phyloP scores from a whole-genome alignment of 2,329 filamentous ascomycete genomes.

The Aspergillus proliferans region DNA sequence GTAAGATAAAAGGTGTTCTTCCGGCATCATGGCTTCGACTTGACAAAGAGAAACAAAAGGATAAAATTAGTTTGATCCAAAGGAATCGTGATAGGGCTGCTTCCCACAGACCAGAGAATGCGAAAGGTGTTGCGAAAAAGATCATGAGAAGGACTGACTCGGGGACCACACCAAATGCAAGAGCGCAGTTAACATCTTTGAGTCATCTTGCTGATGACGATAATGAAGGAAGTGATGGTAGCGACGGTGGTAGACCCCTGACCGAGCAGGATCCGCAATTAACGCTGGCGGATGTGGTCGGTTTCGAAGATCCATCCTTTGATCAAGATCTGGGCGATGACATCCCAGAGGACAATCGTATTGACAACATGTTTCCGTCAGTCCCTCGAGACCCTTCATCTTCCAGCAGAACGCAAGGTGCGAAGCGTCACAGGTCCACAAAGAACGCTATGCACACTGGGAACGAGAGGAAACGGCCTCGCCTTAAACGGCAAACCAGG shows the following conservation, averaged over 20 bases:
- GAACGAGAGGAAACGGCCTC: conserved; percentile 16
- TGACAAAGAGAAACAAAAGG: conserved; percentile 30
- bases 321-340: conserved; percentile 23
- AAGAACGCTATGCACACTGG: conserved; percentile 1
- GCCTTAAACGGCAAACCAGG: conserved; percentile 27
- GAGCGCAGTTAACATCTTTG: conserved; percentile 9
- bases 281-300: conserved; percentile 11
- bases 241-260: conserved; percentile 3
- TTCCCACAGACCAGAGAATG: conserved; percentile 17
- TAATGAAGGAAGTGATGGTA: conserved; percentile 20
- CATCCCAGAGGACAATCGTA: conserved; percentile 36
- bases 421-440: conserved; percentile 11
- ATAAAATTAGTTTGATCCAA: conserved; percentile 13
- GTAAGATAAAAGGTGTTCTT: conserved; percentile 43
- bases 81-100: conserved; percentile 14
- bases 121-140: conserved; percentile 30
- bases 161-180: conserved; percentile 9
- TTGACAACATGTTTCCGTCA: conserved; percentile 37
- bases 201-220: conserved; percentile 24
- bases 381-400: conserved; percentile 16
- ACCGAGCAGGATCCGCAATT: conserved; percentile 7
- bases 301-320: conserved; percentile 17
- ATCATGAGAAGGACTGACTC: conserved; percentile 19
- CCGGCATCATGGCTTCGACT: conserved; percentile 45
- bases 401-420: conserved; percentile 12